Evolutionary conservation across 208 protist species (phyloP).

Genomic region (Lotmaria passim): DNA sequence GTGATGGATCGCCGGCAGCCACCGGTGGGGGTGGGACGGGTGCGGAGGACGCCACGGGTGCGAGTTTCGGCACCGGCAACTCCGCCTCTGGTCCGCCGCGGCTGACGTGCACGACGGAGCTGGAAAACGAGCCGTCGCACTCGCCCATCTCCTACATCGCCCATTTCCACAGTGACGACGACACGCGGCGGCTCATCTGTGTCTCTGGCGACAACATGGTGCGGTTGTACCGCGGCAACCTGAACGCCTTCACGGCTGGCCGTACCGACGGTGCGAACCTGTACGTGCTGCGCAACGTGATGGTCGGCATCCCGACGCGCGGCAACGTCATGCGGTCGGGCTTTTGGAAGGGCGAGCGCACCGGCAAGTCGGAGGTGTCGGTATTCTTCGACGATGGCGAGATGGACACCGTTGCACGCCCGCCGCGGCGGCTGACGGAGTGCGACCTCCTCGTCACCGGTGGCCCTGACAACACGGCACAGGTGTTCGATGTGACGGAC

Average conservation of each 20-base stretch:
- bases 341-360: constrained; percentile 80
- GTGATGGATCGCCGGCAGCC: background rate
- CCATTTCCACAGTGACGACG: constrained; percentile 68
- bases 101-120: constrained; percentile 36
- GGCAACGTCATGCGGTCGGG: constrained; percentile 63
- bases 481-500: constrained; percentile 85
- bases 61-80: background rate
- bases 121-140: constrained; percentile 79
- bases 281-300: constrained; percentile 76
- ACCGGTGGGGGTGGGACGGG: background rate
- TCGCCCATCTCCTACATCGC: constrained; percentile 67
- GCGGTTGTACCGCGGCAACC: constrained; percentile 70
- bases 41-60: background rate
- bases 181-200: constrained; percentile 71
- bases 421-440: constrained; percentile 67
- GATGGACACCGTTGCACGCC: constrained; percentile 70
- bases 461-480: constrained; percentile 77
- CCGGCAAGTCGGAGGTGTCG: constrained; percentile 60
- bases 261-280: constrained; percentile 31
- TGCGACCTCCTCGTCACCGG: constrained; percentile 81
- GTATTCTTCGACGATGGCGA: constrained; percentile 87
- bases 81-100: constrained; percentile 20
- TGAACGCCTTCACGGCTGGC: constrained; percentile 44
- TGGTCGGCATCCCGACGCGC: constrained; percentile 62
- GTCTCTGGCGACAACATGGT: constrained; percentile 87